Evolutionary conservation across 1,139 yeast species (phyloP), one percentile per base, ranked within the genome.

Genomic region (Magnusiomyces starmeri): DNA sequence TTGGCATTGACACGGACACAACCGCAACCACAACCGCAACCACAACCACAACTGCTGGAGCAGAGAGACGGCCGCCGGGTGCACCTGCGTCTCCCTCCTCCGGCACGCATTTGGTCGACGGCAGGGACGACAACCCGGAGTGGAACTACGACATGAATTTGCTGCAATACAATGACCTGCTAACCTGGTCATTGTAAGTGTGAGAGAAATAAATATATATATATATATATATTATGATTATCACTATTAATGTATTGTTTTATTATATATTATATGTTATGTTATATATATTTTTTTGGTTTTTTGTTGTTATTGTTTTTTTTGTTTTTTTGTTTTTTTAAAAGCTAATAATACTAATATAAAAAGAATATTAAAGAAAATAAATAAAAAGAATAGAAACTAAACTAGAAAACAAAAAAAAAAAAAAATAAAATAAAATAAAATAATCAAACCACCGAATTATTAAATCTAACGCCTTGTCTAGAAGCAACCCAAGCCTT

Each of bases 401-500:
- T 16, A n/a, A 39, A 39, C 12, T 39, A 39, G 14, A 16, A 35
- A 12, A 35, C 16, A 21, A 39, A 16, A 16, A 6, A 39, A 39
- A 21, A 10, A 34, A 34, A 34, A 16, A 34, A n/a, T 29, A 29
- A 29, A 34, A 34, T n/a, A 34, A 34, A 34, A 20, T 18, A 18
- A 16, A n/a, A 14, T 20, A 3, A 9, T 40, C 14, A 40, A 40
- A 25, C 43, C 26, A 21, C 9, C 10, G n/a, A 25, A 27, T 16
- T 27, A 34, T 22, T 24, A 35, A 46, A 25, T 18, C 22, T 10
- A 35, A 41, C 35, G 27, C 27, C 16, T 46, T 46, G 48, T n/a
- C 48, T 16, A 9, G 48, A 46, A 3, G 34, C 48, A 37, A 46
- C 54, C 51, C 51, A 53, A n/a, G 56, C 67, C 54, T 66, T 85